Evolutionary conservation across 768 basidiomycete species (phyloP).

Genomic region (Xanthoconium purpureum): DNA sequence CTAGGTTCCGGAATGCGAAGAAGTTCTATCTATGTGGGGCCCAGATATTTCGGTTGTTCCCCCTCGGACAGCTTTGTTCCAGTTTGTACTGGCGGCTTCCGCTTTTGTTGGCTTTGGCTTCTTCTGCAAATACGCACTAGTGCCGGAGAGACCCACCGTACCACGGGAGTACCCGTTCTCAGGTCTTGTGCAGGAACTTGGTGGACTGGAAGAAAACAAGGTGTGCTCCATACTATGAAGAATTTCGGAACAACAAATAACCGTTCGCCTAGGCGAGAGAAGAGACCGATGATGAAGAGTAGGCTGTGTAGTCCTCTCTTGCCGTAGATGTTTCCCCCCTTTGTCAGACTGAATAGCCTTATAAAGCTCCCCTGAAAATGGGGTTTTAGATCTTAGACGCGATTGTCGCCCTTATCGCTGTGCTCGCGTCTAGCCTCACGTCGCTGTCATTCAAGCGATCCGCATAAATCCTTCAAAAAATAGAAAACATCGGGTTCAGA

Average conservation of each 20-base stretch:
- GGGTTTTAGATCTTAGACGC: not conserved
- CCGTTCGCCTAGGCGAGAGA: conserved; percentile 34
- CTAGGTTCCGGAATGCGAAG: conserved; percentile 79
- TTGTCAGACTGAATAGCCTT: conserved; percentile 1
- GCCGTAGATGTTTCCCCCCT: not conserved
- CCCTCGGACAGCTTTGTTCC: conserved; percentile 58
- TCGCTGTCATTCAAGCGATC: conserved; percentile 1
- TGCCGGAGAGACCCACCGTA: conserved; percentile 61
- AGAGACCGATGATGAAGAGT: conserved; percentile 34
- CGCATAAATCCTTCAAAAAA: not conserved
- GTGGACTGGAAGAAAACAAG: conserved; percentile 76
- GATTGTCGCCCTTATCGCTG: not conserved
- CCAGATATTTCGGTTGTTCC: conserved; percentile 67
- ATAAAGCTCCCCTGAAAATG: conserved; percentile 2
- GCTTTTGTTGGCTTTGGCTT: conserved; percentile 66
- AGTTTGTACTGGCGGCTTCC: conserved; percentile 58
- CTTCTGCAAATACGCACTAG: conserved; percentile 50
- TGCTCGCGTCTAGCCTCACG: not conserved
- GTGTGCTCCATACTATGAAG: conserved; percentile 36
- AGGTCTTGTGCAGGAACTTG: conserved; percentile 74
- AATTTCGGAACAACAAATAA: conserved; percentile 1
- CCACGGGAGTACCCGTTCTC: conserved; percentile 75
- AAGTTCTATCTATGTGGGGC: conserved; percentile 84
- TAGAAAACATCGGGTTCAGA: not conserved
- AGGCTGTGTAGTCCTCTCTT: conserved; percentile 18